These are phyloP conservation scores for Solanum corneliomulleri DNA, from an alignment of 257 asterid genomes.

Conservation along the genomic window DNA sequence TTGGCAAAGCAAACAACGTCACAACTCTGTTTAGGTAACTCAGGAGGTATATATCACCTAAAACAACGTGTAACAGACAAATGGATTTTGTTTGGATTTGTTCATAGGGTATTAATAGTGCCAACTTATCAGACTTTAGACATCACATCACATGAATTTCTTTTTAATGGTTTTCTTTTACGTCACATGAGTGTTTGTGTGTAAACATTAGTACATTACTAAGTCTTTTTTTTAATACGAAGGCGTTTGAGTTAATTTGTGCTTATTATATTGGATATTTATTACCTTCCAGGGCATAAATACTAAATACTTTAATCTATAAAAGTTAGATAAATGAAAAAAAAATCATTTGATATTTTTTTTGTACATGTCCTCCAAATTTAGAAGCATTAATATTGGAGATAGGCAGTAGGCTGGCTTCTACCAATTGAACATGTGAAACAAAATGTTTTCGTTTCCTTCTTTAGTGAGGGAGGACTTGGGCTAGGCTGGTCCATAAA, in stretches of 20 bases:
- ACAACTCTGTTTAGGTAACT: not conserved
- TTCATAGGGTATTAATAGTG: not conserved
- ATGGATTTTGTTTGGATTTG: not conserved
- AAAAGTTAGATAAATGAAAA: not conserved
- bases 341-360: too few species aligned
- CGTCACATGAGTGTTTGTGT: not conserved
- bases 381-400: not conserved
- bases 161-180: not conserved
- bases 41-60: not conserved
- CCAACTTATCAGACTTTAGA: not conserved
- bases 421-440: not conserved
- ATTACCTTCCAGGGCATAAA: not conserved
- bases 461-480: not conserved
- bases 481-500: not conserved
- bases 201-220: not conserved
- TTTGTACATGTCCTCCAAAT: not conserved
- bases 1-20: not conserved
- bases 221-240: not conserved
- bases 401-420: not conserved
- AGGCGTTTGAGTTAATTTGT: not conserved
- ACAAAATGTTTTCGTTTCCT: not conserved
- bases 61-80: not conserved
- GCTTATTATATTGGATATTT: not conserved
- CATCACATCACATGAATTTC: not conserved
- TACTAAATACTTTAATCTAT: not conserved